Evolutionary conservation across 2,329 filamentous ascomycete genomes (phyloP).

Genomic region (Microdochium paspali): DNA sequence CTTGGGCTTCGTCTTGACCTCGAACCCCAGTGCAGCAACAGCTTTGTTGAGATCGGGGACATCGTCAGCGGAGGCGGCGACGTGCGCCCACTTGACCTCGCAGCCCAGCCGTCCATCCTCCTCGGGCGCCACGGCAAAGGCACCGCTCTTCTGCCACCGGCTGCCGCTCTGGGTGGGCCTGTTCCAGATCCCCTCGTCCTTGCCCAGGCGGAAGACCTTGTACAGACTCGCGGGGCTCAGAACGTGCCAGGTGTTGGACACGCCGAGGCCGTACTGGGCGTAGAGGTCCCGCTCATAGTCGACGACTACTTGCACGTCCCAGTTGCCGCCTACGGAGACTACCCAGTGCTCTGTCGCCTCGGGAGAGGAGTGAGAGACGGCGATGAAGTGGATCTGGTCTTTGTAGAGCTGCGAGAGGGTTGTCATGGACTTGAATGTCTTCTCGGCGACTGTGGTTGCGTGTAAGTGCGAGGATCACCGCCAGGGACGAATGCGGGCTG

Average conservation of each 20-base stretch:
- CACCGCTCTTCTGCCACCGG: constrained; percentile 60
- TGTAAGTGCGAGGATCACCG: not conserved
- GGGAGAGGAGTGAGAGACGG: constrained; percentile 49
- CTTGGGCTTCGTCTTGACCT: constrained; percentile 2
- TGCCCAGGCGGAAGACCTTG: constrained; percentile 46
- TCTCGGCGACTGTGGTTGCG: constrained; percentile 50
- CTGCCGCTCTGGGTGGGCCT: constrained; percentile 54
- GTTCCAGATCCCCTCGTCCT: constrained; percentile 57
- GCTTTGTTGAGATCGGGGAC: constrained; percentile 29
- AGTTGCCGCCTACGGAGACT: constrained; percentile 43
- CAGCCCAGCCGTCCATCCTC: constrained; percentile 24
- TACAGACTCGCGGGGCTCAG: constrained; percentile 48
- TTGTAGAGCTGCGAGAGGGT: constrained; percentile 38
- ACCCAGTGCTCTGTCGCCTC: constrained; percentile 49
- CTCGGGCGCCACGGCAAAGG: constrained; percentile 45
- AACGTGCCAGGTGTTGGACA: constrained; percentile 52
- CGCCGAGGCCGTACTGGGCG: constrained; percentile 54
- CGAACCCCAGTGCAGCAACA: constrained; percentile 7
- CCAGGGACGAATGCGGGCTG: too few relatives aligned
- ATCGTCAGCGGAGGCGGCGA: constrained; percentile 39
- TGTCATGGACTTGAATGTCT: constrained; percentile 48
- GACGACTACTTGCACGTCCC: constrained; percentile 18
- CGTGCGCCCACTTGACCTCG: constrained; percentile 39
- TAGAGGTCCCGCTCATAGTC: constrained; percentile 28
- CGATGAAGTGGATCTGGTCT: constrained; percentile 42